Conservation (phyloP, 2,329 filamentous ascomycete genomes). For the Endoconidiophora polonica region DNA sequence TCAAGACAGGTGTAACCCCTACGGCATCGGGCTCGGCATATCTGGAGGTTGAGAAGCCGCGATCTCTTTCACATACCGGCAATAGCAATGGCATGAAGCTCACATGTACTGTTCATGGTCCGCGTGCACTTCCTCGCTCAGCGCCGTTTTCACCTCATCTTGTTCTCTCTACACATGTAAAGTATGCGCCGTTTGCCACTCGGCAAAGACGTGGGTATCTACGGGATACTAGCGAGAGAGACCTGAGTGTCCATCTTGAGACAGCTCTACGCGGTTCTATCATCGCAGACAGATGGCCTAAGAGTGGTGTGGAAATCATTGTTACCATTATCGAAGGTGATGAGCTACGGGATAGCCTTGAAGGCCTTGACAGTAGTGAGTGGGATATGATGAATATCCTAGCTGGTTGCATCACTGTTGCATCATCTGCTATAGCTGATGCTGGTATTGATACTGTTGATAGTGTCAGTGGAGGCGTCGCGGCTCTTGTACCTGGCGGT, state of each 20-base stretch:
- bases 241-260: conserved; percentile 80
- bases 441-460: conserved; percentile 94
- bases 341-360: conserved; percentile 45
- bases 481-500: conserved; percentile 47
- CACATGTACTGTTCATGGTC: conserved; percentile 83
- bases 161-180: conserved; percentile 81
- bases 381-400: conserved; percentile 89
- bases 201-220: conserved; percentile 69
- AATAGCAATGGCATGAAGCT: conserved; percentile 63
- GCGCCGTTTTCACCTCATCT: conserved; percentile 86
- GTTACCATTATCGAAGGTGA: conserved; percentile 89
- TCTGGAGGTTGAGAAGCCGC: conserved; percentile 40
- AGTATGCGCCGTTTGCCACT: conserved; percentile 90
- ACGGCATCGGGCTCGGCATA: conserved; percentile 90
- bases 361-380: conserved; percentile 39
- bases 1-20: conserved; percentile 82
- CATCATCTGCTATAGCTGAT: conserved; percentile 81
- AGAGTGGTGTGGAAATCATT: conserved; percentile 89
- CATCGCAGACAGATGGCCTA: conserved; percentile 93
- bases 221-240: conserved; percentile 70
- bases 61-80: conserved; percentile 25
- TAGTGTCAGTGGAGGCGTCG: conserved; percentile 74
- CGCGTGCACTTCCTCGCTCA: conserved; percentile 74
- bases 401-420: conserved; percentile 81
- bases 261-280: conserved; percentile 77